These are phyloP conservation scores for Stagonosporopsis vannaccii DNA, from an alignment of 2,329 filamentous ascomycete genomes.

Conservation along the genomic window DNA sequence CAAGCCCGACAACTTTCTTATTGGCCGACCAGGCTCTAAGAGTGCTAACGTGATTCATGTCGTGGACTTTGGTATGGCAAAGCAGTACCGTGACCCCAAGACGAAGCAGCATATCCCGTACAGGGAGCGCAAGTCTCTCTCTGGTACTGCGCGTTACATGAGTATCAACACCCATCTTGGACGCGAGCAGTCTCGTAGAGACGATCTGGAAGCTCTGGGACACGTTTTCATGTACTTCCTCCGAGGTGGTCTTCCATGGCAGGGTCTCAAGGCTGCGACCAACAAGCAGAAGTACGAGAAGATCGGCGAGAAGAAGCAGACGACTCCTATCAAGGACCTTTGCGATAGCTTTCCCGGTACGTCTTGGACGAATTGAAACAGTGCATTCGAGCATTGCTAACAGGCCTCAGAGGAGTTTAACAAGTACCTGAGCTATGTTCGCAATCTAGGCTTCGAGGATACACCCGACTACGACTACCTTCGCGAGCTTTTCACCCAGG, in stretches of 20 bases:
- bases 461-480: conserved; percentile 98
- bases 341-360: conserved; percentile 89
- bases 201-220: conserved; percentile 87
- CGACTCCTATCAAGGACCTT: conserved; percentile 93
- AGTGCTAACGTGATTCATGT: conserved; percentile 98
- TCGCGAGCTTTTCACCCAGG: conserved; percentile 93
- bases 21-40: conserved; percentile 90
- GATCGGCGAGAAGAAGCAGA: conserved; percentile 99
- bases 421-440: conserved; percentile 96
- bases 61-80: conserved; percentile 99
- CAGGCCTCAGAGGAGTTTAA: conserved; percentile 79
- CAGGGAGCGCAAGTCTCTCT: conserved; percentile 93
- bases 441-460: conserved; percentile 97
- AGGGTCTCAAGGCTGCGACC: conserved; percentile 72
- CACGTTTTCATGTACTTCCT: conserved; percentile 77
- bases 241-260: conserved; percentile 71
- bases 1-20: conserved; percentile 99
- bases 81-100: conserved; percentile 98
- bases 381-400: conserved; percentile 35
- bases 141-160: conserved; percentile 97
- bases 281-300: conserved; percentile 99
- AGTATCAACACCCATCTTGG: conserved; percentile 99
- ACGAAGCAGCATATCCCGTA: conserved; percentile 99
- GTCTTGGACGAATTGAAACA: conserved; percentile 23
- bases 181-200: conserved; percentile 92